phyloP scores from a whole-genome alignment of 345 rosid species.

The Angophora floribunda region DNA sequence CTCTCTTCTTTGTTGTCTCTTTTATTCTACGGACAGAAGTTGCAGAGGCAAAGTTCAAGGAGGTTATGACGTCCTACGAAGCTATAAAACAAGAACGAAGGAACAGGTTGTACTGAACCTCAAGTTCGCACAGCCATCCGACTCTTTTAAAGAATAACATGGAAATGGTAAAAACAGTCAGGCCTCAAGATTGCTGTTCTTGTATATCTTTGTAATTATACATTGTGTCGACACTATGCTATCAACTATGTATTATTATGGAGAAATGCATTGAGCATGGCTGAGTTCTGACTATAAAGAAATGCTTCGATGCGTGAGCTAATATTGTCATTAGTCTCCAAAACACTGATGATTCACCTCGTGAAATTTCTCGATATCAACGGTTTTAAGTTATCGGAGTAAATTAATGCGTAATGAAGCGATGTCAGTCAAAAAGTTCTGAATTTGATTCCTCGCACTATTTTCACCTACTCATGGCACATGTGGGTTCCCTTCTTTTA shows the following conservation, averaged over 20 bases:
- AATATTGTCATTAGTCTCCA: neutral
- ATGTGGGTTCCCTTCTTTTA: neutral
- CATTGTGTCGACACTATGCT: neutral
- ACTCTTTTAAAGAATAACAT: neutral
- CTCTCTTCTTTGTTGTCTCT: neutral
- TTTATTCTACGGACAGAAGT: conserved; percentile 28
- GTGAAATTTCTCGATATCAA: neutral
- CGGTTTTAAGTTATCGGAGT: neutral
- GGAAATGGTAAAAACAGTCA: neutral
- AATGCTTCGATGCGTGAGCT: neutral
- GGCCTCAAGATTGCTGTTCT: neutral
- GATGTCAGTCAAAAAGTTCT: neutral
- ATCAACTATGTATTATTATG: neutral
- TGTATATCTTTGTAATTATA: neutral
- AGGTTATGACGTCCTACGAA: conserved; percentile 81
- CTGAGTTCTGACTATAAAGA: neutral
- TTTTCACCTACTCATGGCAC: neutral
- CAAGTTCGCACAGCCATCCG: neutral
- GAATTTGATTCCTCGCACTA: neutral
- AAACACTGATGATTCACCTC: neutral
- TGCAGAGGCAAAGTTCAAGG: conserved; percentile 94
- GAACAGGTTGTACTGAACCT: neutral
- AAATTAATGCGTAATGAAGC: neutral
- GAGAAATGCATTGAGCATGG: neutral
- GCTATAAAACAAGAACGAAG: conserved; percentile 70